A percentile compares a stretch with the other conserved stretches of the same genome.
These are phyloP conservation scores for Arthrobotrys conoides DNA, from an alignment of 2,329 filamentous ascomycete species.

Conservation along the genomic window DNA sequence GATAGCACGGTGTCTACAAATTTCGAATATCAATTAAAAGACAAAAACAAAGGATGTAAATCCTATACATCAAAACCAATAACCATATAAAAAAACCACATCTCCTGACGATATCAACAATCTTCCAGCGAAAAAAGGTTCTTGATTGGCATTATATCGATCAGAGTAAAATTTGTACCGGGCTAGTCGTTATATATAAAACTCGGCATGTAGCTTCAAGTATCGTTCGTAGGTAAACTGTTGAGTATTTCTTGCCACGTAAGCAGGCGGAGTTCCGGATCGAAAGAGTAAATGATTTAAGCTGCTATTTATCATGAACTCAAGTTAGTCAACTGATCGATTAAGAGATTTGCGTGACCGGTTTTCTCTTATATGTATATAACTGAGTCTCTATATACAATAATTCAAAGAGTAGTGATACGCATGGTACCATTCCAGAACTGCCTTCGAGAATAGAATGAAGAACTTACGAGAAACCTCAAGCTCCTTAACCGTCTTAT, in stretches of 20 bases:
- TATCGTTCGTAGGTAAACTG: background rate
- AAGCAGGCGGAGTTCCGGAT: too few species aligned
- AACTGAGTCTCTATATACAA: too few species aligned
- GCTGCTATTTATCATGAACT: too few species aligned
- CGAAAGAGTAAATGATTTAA: too few species aligned
- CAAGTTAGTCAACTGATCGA: too few species aligned
- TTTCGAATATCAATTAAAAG: background rate
- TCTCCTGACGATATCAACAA: background rate
- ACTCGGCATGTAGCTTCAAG: background rate
- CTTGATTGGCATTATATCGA: background rate
- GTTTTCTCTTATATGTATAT: too few species aligned
- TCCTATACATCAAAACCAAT: background rate
- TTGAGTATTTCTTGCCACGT: too few species aligned
- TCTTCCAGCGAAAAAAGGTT: background rate
- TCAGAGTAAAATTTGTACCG: background rate
- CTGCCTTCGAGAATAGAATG: too few species aligned
- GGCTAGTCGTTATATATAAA: background rate
- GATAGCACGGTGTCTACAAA: background rate
- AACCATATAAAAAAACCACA: background rate
- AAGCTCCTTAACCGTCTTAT: constrained; percentile 22
- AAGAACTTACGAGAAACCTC: constrained; percentile 14
- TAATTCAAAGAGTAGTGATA: too few species aligned
- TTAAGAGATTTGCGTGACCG: too few species aligned
- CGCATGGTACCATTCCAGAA: too few species aligned
- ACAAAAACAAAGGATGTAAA: background rate